Conservation (phyloP, 2,329 filamentous ascomycete species). For the Fusarium mundagurra region DNA sequence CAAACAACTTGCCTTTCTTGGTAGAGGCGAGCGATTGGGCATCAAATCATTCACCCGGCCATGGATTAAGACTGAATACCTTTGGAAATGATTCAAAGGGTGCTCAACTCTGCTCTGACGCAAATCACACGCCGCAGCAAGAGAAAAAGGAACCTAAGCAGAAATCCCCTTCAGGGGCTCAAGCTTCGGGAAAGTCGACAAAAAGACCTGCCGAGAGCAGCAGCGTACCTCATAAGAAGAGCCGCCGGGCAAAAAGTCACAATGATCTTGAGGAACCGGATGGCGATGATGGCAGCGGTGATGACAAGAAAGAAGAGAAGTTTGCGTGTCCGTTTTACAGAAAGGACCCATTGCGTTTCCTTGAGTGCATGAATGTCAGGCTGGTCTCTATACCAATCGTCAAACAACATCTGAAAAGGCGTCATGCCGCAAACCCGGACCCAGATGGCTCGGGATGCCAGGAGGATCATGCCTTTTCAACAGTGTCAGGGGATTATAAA, state of each 20-base stretch:
- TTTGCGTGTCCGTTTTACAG: slow-evolving; percentile 3
- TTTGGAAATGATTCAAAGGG: too few species aligned
- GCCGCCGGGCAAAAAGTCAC: background rate
- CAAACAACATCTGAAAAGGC: background rate
- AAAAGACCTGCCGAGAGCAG: background rate
- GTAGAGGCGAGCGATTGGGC: background rate
- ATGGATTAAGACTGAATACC: too few species aligned
- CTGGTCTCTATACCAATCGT: background rate
- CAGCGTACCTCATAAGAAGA: background rate
- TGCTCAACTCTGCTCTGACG: background rate
- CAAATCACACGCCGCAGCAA: background rate
- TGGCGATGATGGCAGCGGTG: background rate
- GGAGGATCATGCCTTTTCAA: background rate
- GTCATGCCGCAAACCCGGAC: background rate
- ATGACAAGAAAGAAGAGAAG: background rate
- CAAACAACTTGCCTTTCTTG: background rate
- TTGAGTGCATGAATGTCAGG: background rate
- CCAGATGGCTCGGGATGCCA: background rate
- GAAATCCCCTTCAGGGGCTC: background rate
- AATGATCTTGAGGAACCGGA: background rate
- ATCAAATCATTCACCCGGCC: background rate
- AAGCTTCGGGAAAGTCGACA: background rate
- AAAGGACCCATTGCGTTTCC: background rate
- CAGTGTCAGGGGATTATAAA: background rate
- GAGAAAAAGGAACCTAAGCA: background rate